phyloP scores from a whole-genome alignment of 495 filamentous ascomycete species.

The Terfezia claveryi region DNA sequence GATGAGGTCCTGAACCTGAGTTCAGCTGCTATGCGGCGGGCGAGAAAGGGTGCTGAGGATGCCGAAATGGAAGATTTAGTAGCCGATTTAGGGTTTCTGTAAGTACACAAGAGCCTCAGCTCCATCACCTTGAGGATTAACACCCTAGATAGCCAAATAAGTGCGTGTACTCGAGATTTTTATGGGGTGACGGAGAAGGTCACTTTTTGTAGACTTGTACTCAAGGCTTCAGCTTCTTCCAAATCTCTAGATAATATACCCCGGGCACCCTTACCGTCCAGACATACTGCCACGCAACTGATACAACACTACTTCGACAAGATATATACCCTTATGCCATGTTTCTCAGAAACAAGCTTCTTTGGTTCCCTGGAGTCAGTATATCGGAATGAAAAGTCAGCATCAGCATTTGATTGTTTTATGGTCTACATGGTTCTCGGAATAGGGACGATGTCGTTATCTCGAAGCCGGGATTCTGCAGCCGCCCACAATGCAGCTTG shows the following conservation, averaged over 20 bases:
- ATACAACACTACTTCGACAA: slow-evolving; percentile 68
- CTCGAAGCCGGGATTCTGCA: slow-evolving; percentile 27
- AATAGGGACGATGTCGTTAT: slow-evolving; percentile 49
- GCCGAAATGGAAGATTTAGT: slow-evolving; percentile 61
- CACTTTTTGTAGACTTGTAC: slow-evolving; percentile 66
- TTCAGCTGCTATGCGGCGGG: slow-evolving; percentile 7
- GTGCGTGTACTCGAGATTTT: slow-evolving; percentile 79
- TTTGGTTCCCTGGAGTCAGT: slow-evolving; percentile 57
- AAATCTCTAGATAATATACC: slow-evolving; percentile 24
- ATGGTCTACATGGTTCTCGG: slow-evolving; percentile 74
- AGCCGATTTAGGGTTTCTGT: slow-evolving; percentile 65
- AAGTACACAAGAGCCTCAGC: slow-evolving; percentile 14
- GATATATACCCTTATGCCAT: slow-evolving; percentile 54
- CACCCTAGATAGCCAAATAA: slow-evolving; percentile 42
- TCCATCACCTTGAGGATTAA: slow-evolving; percentile 2
- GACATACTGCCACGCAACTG: slow-evolving; percentile 38
- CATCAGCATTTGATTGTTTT: slow-evolving; percentile 59
- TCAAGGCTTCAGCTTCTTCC: slow-evolving; percentile 41
- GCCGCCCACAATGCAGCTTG: slow-evolving; percentile 19
- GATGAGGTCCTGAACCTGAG: neutral
- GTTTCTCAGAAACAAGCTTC: slow-evolving; percentile 52
- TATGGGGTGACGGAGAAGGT: slow-evolving; percentile 44
- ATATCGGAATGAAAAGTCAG: slow-evolving; percentile 41
- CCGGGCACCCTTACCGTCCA: slow-evolving; percentile 37
- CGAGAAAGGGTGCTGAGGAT: slow-evolving; percentile 33